Percentiles rank a stretch among this genome's conserved stretches.
phyloP scores from a whole-genome alignment of 345 rosid genomes.

The Gossypium sturtianum region DNA sequence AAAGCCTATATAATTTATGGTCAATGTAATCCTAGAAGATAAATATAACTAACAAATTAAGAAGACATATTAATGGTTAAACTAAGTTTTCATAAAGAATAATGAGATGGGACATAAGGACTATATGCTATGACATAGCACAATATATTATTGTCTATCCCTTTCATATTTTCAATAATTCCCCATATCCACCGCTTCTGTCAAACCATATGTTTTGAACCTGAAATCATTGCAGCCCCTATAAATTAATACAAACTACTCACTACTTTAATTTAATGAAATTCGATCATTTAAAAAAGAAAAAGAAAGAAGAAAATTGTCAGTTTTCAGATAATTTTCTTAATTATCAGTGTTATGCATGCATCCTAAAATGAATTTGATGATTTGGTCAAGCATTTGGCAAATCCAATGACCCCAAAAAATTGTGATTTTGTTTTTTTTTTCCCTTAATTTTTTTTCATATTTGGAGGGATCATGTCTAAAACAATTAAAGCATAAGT shows the following conservation, averaged over 20 bases:
- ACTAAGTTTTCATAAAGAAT: constrained; percentile 6
- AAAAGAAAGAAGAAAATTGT: too few species aligned
- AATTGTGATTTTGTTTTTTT: too few species aligned
- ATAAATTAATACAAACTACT: background rate
- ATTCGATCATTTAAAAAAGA: too few species aligned
- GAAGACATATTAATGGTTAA: constrained; percentile 8
- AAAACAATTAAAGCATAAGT: background rate
- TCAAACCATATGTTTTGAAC: background rate
- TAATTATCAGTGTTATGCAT: too few species aligned
- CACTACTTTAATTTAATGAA: too few species aligned
- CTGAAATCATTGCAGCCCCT: background rate
- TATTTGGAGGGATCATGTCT: background rate
- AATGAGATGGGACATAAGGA: constrained; percentile 29
- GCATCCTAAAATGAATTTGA: background rate
- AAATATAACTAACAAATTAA: background rate
- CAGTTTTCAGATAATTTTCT: too few species aligned
- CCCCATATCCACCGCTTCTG: constrained; percentile 7
- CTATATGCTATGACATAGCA: constrained; percentile 8
- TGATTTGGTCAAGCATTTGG: constrained; percentile 1
- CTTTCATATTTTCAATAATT: constrained; percentile 27
- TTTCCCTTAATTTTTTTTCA: background rate
- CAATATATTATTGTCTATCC: constrained; percentile 14
- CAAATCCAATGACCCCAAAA: background rate
- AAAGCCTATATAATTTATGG: background rate
- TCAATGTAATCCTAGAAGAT: background rate